A percentile compares a stretch with the other conserved stretches of the same genome.
Conservation (phyloP, 2,329 filamentous ascomycete species). For the Camillea tinctor region DNA sequence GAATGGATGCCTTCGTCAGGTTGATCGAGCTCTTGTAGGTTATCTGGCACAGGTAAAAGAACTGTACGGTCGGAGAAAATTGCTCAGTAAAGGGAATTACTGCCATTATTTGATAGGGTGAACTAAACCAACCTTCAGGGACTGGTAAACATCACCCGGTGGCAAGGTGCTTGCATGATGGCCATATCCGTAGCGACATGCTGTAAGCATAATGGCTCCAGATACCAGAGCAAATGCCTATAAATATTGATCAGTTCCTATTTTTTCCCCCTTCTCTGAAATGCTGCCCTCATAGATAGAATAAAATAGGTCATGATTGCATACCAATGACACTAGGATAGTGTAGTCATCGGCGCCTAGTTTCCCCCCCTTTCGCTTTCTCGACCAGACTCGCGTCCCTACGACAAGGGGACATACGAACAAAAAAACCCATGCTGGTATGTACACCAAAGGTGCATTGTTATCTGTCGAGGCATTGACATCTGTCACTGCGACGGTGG, state of each 20-base stretch:
- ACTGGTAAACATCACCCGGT: slow-evolving; percentile 16
- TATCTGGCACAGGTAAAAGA: slow-evolving; percentile 33
- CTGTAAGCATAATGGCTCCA: slow-evolving; percentile 24
- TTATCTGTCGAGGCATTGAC: slow-evolving; percentile 8
- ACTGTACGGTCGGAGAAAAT: slow-evolving; percentile 11
- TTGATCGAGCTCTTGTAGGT: slow-evolving; percentile 35
- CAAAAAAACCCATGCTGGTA: slow-evolving; percentile 26
- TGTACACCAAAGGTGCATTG: slow-evolving; percentile 23
- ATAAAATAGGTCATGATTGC: background rate
- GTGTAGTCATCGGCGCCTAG: slow-evolving; percentile 30
- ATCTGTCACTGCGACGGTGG: background rate
- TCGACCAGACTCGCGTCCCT: slow-evolving; percentile 28
- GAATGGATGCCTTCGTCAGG: slow-evolving; percentile 33
- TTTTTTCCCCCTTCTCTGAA: background rate
- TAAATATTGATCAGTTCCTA: slow-evolving; percentile 3
- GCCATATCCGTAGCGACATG: slow-evolving; percentile 32
- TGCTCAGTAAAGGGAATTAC: background rate
- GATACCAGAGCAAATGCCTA: slow-evolving; percentile 28
- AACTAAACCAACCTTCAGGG: slow-evolving; percentile 25
- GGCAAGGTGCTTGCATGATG: slow-evolving; percentile 21
- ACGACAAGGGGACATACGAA: slow-evolving; percentile 27
- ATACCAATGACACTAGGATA: slow-evolving; percentile 26
- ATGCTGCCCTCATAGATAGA: background rate
- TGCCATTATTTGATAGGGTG: background rate
- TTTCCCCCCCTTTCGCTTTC: slow-evolving; percentile 21